Percentiles rank a stretch among this genome's conserved stretches.
Evolutionary conservation across 768 basidiomycete genomes (phyloP).

Genomic region (Hortiboletus flavorubellus): DNA sequence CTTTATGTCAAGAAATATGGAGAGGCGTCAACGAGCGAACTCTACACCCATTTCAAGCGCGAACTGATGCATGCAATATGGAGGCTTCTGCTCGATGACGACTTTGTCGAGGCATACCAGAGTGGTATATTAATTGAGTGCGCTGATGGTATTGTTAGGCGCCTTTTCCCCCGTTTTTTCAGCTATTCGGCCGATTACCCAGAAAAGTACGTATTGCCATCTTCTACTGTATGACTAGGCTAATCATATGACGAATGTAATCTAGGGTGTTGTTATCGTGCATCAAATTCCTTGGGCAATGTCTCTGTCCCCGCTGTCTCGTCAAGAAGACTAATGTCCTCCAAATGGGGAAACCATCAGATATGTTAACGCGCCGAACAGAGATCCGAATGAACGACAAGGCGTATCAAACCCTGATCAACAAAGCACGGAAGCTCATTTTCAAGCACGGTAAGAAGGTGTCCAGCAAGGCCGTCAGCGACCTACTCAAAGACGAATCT

Average conservation of each 20-base stretch:
- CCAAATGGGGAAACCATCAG: not conserved
- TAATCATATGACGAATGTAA: not conserved
- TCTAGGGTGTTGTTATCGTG: not conserved
- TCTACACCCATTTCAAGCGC: not conserved
- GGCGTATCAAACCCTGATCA: accelerated
- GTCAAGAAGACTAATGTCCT: not conserved
- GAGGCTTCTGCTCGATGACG: not conserved
- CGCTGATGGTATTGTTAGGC: not conserved
- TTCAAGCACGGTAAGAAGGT: not conserved
- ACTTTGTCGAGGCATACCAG: not conserved
- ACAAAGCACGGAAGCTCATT: not conserved
- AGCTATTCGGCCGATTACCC: conserved; percentile 3
- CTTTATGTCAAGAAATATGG: not conserved
- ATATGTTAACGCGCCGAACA: not conserved
- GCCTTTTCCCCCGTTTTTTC: not conserved
- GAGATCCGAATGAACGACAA: not conserved
- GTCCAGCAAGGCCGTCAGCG: not conserved
- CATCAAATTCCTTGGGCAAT: conserved; percentile 4
- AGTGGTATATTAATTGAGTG: not conserved
- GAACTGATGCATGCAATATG: conserved; percentile 2
- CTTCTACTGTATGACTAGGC: accelerated
- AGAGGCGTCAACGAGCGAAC: not conserved
- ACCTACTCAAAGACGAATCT: not conserved
- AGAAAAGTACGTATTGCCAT: conserved; percentile 1
- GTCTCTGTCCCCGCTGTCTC: not conserved